Conservation (phyloP, 2,329 filamentous ascomycete species). For the Phaeosphaeriaceae sp. region DNA sequence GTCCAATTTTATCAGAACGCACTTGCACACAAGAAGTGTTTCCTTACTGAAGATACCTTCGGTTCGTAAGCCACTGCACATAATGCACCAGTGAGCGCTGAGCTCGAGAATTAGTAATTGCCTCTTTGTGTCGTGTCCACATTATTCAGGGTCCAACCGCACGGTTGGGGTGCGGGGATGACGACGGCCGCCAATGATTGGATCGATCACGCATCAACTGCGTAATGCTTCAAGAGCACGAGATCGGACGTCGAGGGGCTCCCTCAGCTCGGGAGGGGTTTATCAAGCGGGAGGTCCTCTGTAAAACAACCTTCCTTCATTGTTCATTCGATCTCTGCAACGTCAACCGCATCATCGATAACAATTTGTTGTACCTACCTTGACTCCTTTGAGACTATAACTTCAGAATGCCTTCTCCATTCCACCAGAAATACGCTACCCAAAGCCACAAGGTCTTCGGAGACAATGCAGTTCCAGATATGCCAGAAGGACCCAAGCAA, state of each 20-base stretch:
- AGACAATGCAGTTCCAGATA: constrained; percentile 33
- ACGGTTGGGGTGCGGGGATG: constrained; percentile 39
- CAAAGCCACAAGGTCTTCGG: constrained; percentile 44
- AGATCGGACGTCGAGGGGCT: constrained; percentile 23
- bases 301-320: neutral
- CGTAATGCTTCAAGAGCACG: constrained; percentile 42
- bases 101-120: constrained; percentile 10
- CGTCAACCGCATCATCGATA: neutral
- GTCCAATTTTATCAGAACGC: neutral
- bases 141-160: constrained; percentile 33
- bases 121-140: constrained; percentile 32
- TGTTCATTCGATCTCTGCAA: neutral
- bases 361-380: neutral
- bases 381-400: neutral
- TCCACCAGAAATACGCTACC: constrained; percentile 48
- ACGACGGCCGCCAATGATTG: constrained; percentile 36
- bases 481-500: constrained; percentile 45
- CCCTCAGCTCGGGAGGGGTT: constrained; percentile 26
- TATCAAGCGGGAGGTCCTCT: constrained; percentile 15
- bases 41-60: constrained; percentile 7
- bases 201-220: constrained; percentile 41
- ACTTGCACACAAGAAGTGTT: neutral
- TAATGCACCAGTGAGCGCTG: constrained; percentile 4
- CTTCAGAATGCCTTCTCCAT: constrained; percentile 44
- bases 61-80: constrained; percentile 3